Conservation (phyloP, 2,329 filamentous ascomycete species). For the Botryotinia narcissicola region DNA sequence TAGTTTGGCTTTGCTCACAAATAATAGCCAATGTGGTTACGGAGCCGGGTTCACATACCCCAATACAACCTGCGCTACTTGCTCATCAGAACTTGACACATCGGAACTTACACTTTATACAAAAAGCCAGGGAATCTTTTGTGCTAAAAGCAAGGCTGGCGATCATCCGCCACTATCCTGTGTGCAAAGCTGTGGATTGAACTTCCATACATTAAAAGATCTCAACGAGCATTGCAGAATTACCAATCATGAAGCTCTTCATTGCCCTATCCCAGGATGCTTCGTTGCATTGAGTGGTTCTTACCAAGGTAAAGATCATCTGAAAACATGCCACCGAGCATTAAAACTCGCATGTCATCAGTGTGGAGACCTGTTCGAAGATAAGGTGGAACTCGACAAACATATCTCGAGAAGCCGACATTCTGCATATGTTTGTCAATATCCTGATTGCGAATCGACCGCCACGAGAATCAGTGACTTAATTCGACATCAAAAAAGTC, state of each 20-base stretch:
- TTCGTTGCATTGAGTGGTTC: fast-evolving
- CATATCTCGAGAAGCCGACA: too few species aligned
- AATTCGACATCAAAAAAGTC: constrained; percentile 9
- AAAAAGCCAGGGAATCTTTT: background rate
- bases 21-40: background rate
- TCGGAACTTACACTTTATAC: background rate
- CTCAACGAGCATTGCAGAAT: background rate
- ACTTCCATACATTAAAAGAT: background rate
- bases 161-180: background rate
- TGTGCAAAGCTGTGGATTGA: background rate
- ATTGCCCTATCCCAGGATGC: background rate
- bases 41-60: background rate
- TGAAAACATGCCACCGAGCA: fast-evolving
- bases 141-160: background rate
- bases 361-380: too few species aligned
- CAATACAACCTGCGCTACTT: background rate
- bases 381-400: too few species aligned
- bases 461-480: background rate
- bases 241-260: background rate
- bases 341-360: background rate
- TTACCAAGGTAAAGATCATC: background rate
- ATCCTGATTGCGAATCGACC: background rate
- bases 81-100: background rate
- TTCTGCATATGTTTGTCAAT: background rate
- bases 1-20: background rate